These are phyloP conservation scores for Flaveria trinervia DNA, from an alignment of 129 eudicot genomes.

Conservation along the genomic window DNA sequence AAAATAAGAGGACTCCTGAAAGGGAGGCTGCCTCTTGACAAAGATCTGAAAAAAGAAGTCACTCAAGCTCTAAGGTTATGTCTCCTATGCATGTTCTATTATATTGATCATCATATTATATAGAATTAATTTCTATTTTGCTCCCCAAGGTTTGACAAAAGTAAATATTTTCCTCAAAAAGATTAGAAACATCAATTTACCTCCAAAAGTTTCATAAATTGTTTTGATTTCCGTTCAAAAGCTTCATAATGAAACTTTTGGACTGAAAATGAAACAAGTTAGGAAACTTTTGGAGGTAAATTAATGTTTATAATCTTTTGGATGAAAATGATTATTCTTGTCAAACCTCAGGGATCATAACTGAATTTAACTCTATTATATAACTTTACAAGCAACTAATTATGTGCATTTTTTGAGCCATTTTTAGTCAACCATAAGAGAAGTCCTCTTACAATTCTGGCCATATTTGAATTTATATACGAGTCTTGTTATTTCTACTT, in stretches of 20 bases:
- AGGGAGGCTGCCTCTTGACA: slow-evolving; percentile 90
- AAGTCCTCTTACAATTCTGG: background rate
- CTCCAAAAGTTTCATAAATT: too few species aligned
- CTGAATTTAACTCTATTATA: background rate
- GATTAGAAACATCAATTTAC: too few species aligned
- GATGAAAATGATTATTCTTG: too few species aligned
- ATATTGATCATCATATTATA: slow-evolving; percentile 6
- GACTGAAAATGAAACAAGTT: too few species aligned
- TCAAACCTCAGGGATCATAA: too few species aligned
- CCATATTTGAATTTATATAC: background rate
- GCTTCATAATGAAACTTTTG: too few species aligned
- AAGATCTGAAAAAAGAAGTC: slow-evolving; percentile 80
- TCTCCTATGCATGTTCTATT: slow-evolving; percentile 6
- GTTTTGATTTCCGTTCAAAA: too few species aligned
- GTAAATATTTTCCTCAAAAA: too few species aligned
- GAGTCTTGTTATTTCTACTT: background rate
- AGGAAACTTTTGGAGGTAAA: too few species aligned
- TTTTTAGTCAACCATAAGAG: background rate
- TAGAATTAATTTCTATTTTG: background rate
- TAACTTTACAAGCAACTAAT: background rate
- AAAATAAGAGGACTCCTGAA: slow-evolving; percentile 78
- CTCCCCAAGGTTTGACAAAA: too few species aligned
- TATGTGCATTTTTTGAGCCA: background rate
- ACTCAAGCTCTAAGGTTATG: slow-evolving; percentile 66
- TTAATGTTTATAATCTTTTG: too few species aligned